phyloP scores from a whole-genome alignment of 1,284 basidiomycete genomes.

The Cryptococcus depauperatus region DNA sequence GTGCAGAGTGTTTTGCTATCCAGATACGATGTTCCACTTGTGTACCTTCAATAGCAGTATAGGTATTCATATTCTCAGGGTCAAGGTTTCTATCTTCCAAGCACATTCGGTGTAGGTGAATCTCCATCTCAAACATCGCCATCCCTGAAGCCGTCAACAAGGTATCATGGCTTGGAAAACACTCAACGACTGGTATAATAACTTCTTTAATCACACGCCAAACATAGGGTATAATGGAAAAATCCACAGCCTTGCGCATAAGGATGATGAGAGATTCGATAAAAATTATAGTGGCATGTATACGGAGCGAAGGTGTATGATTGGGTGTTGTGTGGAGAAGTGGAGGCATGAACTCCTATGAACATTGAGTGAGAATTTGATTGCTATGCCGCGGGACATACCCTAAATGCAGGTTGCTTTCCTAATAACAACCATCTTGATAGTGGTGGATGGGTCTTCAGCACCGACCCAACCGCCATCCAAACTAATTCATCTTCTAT shows the following conservation, averaged over 20 bases:
- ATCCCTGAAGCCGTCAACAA: conserved; percentile 8
- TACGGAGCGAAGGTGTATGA: conserved; percentile 21
- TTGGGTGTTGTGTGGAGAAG: conserved; percentile 29
- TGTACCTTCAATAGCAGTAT: neutral
- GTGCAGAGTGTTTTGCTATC: neutral
- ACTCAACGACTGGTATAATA: conserved; percentile 12
- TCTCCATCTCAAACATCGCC: conserved; percentile 21
- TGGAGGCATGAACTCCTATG: conserved; percentile 27
- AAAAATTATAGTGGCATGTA: conserved; percentile 14
- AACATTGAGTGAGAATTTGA: neutral
- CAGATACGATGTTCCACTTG: conserved; percentile 1
- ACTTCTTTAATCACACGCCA: conserved; percentile 10
- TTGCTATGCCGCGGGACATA: neutral
- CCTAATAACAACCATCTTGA: conserved; percentile 20
- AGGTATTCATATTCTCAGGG: neutral
- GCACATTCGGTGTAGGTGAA: conserved; percentile 10
- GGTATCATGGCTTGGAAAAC: conserved; percentile 16
- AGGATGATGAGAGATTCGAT: conserved; percentile 20
- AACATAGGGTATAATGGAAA: conserved; percentile 5
- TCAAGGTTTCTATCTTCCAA: neutral
- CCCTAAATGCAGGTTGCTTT: neutral
- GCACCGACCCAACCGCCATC: conserved; percentile 22
- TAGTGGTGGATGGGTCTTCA: conserved; percentile 13
- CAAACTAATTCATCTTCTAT: conserved; percentile 35
- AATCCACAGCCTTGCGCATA: conserved; percentile 7